Base-by-base conservation (phyloP, 2,329 filamentous ascomycete genomes). In the Sclerotinia spermophila region DNA sequence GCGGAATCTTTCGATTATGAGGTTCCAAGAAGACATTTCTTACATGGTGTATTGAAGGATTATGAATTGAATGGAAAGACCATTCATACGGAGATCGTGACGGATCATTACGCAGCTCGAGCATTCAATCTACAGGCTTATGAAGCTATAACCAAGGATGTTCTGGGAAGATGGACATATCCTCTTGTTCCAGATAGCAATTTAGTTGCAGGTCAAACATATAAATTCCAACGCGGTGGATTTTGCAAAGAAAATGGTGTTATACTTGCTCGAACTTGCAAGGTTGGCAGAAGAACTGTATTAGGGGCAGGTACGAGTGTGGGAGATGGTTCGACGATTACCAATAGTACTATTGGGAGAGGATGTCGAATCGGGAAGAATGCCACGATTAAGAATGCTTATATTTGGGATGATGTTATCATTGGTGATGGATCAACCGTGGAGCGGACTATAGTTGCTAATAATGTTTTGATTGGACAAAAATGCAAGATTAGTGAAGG, bases 1-100 rank as follows among this genome's bases (percentile, higher is more conserved):
- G 96, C 94, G 13, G 96, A 99, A 81, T 97, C 94, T 79, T 99
- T 98, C 77, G 95, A 99, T 80, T 98, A 97, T 80, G 94, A 97
- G 79, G 86, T 94, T 11, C 93, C 95, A 1, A 88, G 94, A 69
- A 91, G 90, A 77, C 93, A 97, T 77, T 97, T 97, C 77, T 82
- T 99, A 48, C 92, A 94, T 79, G 94, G 94, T 71, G 94, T 98
- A 1, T 83, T 99, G 68, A 97, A 97, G 82, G 96, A 99, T 80
- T 97, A 93, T 83, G 96, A 99, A 79, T 84, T 98, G 70, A 98
- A 98, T 80, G 94, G 94, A 71, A 97, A 98, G 83, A 94, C 93
- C n/a, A 93, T 99, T 67, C 94, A 97, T 79, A 91, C 93, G 3
- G 92, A 98, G 77, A 90, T 98, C 74, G 84, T 96, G 59, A 87